Evolutionary conservation across 2,329 filamentous ascomycete species (phyloP).

Genomic region (Colletotrichum lini): DNA sequence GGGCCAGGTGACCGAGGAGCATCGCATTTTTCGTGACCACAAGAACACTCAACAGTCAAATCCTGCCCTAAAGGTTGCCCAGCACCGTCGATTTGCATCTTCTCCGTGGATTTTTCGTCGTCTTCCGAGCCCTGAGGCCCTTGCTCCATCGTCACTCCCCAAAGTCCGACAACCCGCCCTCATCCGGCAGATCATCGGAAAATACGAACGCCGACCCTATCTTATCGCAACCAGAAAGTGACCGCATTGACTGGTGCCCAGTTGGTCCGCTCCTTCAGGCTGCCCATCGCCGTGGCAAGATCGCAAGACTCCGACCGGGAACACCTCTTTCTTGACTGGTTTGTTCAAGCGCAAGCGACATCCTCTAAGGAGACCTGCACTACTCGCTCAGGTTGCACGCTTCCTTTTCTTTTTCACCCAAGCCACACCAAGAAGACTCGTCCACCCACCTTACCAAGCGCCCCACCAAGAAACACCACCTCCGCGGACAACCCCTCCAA

Average conservation of each 20-base stretch:
- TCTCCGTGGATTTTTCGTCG: neutral
- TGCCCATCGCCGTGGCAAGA: slow-evolving; percentile 38
- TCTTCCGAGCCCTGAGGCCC: neutral
- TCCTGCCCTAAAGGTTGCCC: too few relatives aligned
- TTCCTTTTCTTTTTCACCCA: neutral
- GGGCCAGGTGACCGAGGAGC: too few relatives aligned
- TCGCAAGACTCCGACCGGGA: slow-evolving; percentile 22
- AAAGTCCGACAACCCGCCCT: neutral
- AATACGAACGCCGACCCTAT: slow-evolving; percentile 19
- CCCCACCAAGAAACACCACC: slow-evolving; percentile 37
- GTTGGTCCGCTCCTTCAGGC: slow-evolving; percentile 29
- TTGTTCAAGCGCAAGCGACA: neutral
- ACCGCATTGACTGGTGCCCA: slow-evolving; percentile 42
- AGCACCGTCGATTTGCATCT: too few relatives aligned
- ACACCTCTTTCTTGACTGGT: slow-evolving; percentile 7
- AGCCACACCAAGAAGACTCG: neutral
- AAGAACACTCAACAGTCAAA: too few relatives aligned
- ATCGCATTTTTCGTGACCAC: neutral
- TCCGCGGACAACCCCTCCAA: slow-evolving; percentile 26
- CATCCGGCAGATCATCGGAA: slow-evolving; percentile 35
- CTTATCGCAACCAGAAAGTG: slow-evolving; percentile 40
- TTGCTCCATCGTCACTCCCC: neutral
- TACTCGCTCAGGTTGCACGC: neutral
- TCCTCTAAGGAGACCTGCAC: neutral
- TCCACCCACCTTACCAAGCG: neutral